Evolutionary conservation across 179 eudicot genomes (phyloP).

Genomic region (Carnegiea gigantea): DNA sequence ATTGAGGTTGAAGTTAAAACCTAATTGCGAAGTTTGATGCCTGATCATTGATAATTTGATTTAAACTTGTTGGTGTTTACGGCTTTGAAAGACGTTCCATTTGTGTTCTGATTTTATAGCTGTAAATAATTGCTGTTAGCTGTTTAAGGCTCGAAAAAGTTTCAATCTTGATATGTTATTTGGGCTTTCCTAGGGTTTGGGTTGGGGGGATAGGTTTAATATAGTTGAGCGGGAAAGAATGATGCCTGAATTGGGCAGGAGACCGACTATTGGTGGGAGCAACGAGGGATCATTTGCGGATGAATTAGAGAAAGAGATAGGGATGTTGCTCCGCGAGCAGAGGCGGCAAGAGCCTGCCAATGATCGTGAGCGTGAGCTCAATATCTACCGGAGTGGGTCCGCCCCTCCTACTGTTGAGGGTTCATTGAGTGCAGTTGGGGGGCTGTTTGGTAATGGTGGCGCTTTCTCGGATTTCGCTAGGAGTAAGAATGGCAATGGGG

Average conservation of each 20-base stretch:
- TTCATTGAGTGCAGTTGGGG: constrained; percentile 76
- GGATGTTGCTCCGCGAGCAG: constrained; percentile 61
- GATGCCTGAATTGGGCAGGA: constrained; percentile 65
- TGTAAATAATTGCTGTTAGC: constrained; percentile 16
- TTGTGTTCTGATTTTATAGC: neutral
- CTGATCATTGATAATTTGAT: constrained; percentile 23
- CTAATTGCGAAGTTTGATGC: constrained; percentile 21
- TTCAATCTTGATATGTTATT: constrained; percentile 10
- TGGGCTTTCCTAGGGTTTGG: constrained; percentile 32
- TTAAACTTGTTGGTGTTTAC: constrained; percentile 11
- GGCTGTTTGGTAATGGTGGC: constrained; percentile 43
- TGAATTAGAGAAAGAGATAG: constrained; percentile 66
- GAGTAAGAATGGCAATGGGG: constrained; percentile 56
- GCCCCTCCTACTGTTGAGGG: constrained; percentile 99
- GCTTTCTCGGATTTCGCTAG: constrained; percentile 55
- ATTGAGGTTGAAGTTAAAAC: constrained; percentile 20
- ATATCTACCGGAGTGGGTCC: constrained; percentile 82
- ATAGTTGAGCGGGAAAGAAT: constrained; percentile 23
- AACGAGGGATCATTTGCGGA: constrained; percentile 68
- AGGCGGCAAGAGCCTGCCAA: constrained; percentile 43
- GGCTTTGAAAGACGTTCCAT: neutral
- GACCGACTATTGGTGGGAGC: constrained; percentile 46
- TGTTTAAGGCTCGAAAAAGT: constrained; percentile 16
- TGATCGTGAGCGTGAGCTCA: constrained; percentile 66
- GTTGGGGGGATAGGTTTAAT: constrained; percentile 15